phyloP scores from a whole-genome alignment of 441 rosid genomes.

The Raphanus hybrid region DNA sequence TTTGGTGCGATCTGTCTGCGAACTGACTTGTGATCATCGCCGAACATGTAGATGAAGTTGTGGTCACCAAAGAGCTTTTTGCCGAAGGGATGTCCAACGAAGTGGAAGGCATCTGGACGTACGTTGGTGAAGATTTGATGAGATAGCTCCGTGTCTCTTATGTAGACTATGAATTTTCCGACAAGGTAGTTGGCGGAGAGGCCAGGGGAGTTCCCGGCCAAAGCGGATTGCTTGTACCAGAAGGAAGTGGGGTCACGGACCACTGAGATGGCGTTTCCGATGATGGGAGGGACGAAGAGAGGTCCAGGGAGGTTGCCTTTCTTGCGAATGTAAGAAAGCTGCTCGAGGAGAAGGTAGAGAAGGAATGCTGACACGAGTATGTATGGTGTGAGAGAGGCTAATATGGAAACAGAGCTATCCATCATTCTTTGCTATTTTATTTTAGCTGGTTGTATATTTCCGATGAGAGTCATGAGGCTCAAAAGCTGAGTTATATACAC shows the following conservation, averaged over 20 bases:
- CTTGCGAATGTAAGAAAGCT: slow-evolving; percentile 61
- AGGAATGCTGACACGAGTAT: slow-evolving; percentile 43
- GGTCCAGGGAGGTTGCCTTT: slow-evolving; percentile 73
- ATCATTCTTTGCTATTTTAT: neutral
- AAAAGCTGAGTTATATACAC: neutral
- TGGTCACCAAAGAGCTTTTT: no score
- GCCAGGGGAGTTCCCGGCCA: no score
- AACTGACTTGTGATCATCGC: no score
- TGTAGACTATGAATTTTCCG: no score
- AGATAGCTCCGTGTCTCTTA: no score
- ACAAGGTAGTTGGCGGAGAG: no score
- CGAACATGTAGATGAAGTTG: no score
- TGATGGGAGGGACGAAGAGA: slow-evolving; percentile 54
- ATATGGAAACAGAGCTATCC: neutral
- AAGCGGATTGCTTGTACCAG: slow-evolving; percentile 51
- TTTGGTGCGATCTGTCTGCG: no score
- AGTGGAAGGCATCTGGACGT: no score
- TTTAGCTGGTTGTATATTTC: neutral
- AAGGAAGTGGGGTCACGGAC: slow-evolving; percentile 63
- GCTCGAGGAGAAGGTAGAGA: slow-evolving; percentile 57
- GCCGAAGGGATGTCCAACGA: no score
- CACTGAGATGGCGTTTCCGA: slow-evolving; percentile 64
- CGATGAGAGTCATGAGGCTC: neutral
- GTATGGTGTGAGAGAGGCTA: slow-evolving; percentile 40
- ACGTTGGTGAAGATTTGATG: no score